Evolutionary conservation across 352 stramenopile genomes (phyloP).

Genomic region (Pythium insidiosum): DNA sequence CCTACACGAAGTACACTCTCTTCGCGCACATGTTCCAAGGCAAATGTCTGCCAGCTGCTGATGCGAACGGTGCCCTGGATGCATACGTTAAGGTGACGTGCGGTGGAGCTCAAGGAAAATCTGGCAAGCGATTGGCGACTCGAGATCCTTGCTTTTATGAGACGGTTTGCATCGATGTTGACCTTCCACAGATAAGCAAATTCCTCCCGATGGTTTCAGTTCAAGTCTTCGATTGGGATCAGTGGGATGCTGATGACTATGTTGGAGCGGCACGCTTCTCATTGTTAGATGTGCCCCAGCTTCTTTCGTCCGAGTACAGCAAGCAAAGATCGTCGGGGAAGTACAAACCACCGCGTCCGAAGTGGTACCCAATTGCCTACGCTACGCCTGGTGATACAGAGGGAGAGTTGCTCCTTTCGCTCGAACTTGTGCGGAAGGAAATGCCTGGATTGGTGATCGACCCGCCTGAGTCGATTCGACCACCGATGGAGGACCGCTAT

Average conservation of each 20-base stretch:
- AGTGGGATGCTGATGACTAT: constrained; percentile 67
- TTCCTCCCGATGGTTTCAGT: constrained; percentile 68
- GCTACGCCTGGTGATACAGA: constrained; percentile 51
- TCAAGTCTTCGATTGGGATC: constrained; percentile 74
- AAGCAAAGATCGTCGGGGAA: constrained; percentile 33
- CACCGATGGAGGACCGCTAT: constrained; percentile 49
- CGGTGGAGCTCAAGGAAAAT: constrained; percentile 54
- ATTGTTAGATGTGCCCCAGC: constrained; percentile 44
- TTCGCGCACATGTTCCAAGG: constrained; percentile 83
- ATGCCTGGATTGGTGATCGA: constrained; percentile 45
- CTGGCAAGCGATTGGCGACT: constrained; percentile 51
- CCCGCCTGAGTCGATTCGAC: constrained; percentile 50
- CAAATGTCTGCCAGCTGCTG: constrained; percentile 53
- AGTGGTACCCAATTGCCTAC: constrained; percentile 69
- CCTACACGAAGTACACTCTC: constrained; percentile 74
- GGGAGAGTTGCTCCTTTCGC: constrained; percentile 72
- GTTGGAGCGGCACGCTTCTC: constrained; percentile 53
- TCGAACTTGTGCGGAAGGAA: constrained; percentile 68
- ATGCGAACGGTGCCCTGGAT: constrained; percentile 68
- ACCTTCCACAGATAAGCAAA: constrained; percentile 54
- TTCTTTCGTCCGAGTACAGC: constrained; percentile 49
- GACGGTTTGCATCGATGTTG: constrained; percentile 62
- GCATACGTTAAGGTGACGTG: constrained; percentile 85
- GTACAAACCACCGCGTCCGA: constrained; percentile 46
- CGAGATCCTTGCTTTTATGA: constrained; percentile 83